Evolutionary conservation across 768 basidiomycete genomes (phyloP).

Genomic region (Mycena capillaripes): DNA sequence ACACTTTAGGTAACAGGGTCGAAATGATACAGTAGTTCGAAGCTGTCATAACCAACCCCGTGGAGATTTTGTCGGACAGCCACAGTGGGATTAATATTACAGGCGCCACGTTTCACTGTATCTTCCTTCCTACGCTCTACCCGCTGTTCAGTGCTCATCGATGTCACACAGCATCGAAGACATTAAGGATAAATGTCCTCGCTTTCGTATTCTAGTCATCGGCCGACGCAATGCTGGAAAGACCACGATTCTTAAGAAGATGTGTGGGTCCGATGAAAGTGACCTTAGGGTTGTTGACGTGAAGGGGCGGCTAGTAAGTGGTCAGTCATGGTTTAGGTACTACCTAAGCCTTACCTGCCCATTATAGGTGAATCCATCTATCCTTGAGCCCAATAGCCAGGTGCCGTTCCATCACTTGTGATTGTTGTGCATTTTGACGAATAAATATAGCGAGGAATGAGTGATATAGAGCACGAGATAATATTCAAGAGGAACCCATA

Average conservation of each 20-base stretch:
- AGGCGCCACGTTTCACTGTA: no score
- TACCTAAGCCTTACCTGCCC: no score
- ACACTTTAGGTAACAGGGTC: no score
- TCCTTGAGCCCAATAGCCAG: background rate
- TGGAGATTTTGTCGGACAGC: no score
- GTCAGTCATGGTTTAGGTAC: no score
- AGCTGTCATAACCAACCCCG: no score
- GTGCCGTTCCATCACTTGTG: background rate
- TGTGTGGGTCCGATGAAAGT: no score
- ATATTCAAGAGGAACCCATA: background rate
- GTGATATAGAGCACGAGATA: constrained; percentile 5
- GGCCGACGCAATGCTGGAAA: constrained; percentile 3
- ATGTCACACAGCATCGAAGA: background rate
- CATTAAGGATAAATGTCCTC: background rate
- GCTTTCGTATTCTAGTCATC: background rate
- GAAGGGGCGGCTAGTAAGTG: background rate
- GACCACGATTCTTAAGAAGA: background rate
- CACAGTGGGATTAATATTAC: no score
- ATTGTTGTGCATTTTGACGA: background rate
- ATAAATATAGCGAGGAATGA: background rate
- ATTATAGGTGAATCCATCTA: background rate
- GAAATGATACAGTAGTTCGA: no score
- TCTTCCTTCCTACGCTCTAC: no score
- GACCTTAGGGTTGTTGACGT: background rate
- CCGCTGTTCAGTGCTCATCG: no score